Conservation (phyloP, 805 yeast species). For the Candida ortonii region DNA sequence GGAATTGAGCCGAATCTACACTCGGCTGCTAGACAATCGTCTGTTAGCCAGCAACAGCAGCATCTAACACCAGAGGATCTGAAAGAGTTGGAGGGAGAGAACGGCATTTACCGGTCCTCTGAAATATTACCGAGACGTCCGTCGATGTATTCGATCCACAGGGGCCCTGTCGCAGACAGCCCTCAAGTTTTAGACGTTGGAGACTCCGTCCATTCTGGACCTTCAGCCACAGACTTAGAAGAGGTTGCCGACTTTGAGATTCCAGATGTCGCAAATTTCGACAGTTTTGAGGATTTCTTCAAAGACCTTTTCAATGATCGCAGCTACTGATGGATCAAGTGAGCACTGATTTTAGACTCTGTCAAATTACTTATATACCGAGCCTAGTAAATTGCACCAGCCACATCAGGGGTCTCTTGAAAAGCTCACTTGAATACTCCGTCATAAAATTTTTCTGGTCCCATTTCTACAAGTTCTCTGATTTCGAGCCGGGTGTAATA, state of each 20-base stretch:
- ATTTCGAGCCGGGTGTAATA: conserved; percentile 1
- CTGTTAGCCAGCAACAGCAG: conserved; percentile 24
- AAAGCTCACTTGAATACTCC: too few relatives aligned
- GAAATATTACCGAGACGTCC: not conserved
- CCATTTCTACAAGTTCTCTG: conserved; percentile 7
- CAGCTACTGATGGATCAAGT: conserved; percentile 2
- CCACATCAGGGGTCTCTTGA: too few relatives aligned
- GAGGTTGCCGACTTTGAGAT: conserved; percentile 17
- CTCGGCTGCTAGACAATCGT: conserved; percentile 5
- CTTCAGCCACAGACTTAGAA: conserved; percentile 9
- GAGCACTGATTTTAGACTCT: too few relatives aligned
- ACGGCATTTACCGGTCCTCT: conserved; percentile 1
- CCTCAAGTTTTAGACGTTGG: too few relatives aligned
- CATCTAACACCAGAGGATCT: conserved; percentile 23
- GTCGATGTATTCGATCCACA: conserved; percentile 4
- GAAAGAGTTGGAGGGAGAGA: conserved; percentile 8
- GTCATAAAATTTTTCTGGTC: conserved; percentile 11
- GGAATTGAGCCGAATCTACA: too few relatives aligned
- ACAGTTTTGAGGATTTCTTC: conserved; percentile 56
- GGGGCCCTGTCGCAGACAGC: conserved; percentile 1
- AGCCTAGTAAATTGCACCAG: too few relatives aligned
- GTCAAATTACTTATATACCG: too few relatives aligned
- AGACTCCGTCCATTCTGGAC: conserved; percentile 1
- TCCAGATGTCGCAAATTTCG: conserved; percentile 49
- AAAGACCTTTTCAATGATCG: conserved; percentile 37